These are phyloP conservation scores for Xerocomellus chrysenteron DNA, from an alignment of 768 basidiomycete genomes.

Conservation along the genomic window DNA sequence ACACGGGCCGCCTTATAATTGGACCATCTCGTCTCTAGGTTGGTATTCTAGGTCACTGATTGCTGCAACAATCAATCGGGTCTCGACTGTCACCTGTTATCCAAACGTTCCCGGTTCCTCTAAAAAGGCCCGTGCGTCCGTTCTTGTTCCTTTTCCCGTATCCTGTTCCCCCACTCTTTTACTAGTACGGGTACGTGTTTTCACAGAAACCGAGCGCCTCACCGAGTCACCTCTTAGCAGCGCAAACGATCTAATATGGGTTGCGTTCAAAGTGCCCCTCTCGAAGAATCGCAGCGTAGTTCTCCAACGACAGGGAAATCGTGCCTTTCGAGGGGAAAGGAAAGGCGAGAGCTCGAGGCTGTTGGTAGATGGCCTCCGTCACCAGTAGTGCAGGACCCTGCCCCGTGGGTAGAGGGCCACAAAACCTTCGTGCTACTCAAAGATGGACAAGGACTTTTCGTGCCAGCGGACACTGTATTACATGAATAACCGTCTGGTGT, in stretches of 20 bases:
- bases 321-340: slow-evolving; percentile 1
- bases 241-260: slow-evolving; percentile 9
- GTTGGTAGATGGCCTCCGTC: background rate
- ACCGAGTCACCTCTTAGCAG: background rate
- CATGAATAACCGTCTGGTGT: background rate
- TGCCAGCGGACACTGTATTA: slow-evolving; percentile 3
- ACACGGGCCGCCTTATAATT: too few relatives aligned
- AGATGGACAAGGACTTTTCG: slow-evolving; percentile 24
- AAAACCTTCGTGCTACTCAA: slow-evolving; percentile 25
- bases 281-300: background rate
- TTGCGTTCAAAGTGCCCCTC: slow-evolving; percentile 12
- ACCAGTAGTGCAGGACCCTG: slow-evolving; percentile 11
- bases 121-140: too few relatives aligned
- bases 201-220: background rate
- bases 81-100: background rate
- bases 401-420: slow-evolving; percentile 31
- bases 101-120: background rate
- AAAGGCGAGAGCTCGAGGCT: background rate
- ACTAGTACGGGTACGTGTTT: background rate
- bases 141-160: background rate
- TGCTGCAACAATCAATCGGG: background rate
- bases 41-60: background rate
- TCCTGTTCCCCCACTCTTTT: background rate
- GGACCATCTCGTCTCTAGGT: background rate
- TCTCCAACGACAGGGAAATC: background rate